A percentile compares a stretch with the other conserved stretches of the same genome.
Conservation (phyloP, 306 rosid species). For the Cicer cuneatum region DNA sequence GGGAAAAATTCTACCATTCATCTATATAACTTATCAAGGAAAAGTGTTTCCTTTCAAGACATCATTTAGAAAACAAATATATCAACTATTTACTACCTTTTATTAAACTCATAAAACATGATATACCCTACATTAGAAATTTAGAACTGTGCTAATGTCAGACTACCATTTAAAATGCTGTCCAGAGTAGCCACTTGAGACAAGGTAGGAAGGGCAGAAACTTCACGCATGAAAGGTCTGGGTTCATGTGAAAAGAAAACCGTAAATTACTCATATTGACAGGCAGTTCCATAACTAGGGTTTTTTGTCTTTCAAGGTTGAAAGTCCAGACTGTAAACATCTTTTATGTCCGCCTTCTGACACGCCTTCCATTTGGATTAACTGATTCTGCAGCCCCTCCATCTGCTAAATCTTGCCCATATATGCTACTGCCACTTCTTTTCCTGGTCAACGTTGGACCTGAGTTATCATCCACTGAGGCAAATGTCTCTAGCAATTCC, state of each 20-base stretch:
- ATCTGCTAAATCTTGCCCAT: constrained; percentile 67
- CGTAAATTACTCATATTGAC: constrained; percentile 40
- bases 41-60: constrained; percentile 20
- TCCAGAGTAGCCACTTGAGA: constrained; percentile 39
- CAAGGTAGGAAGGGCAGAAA: constrained; percentile 43
- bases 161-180: constrained; percentile 44
- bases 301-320: constrained; percentile 44
- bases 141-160: constrained; percentile 49
- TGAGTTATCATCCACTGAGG: constrained; percentile 68
- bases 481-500: constrained; percentile 83
- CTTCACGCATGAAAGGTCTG: constrained; percentile 34
- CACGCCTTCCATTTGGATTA: constrained; percentile 71
- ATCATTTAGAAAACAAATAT: constrained; percentile 38
- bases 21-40: constrained; percentile 8
- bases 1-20: constrained; percentile 15
- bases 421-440: constrained; percentile 69
- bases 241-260: constrained; percentile 33
- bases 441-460: constrained; percentile 58
- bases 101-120: constrained; percentile 44
- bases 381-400: constrained; percentile 68
- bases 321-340: constrained; percentile 18
- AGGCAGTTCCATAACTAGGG: constrained; percentile 41
- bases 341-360: constrained; percentile 64
- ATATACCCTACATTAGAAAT: constrained; percentile 52
- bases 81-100: constrained; percentile 49